Evolutionary conservation across 176 grass and related monocot species (phyloP), one percentile per base, ranked within the genome.

Genomic region (Panicum miliaceum): DNA sequence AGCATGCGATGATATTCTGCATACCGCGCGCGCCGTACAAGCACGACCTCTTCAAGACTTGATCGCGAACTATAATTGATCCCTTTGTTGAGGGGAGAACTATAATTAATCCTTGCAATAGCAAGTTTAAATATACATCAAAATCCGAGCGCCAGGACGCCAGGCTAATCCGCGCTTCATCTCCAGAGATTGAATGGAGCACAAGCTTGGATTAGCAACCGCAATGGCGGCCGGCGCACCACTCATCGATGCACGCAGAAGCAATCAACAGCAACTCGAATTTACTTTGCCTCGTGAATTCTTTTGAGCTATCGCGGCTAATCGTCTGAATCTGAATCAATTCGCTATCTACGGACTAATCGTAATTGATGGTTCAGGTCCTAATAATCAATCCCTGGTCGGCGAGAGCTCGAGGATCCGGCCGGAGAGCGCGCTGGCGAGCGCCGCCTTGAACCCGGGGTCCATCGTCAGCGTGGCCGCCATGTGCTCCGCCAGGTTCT

Each of bases 401-500:
- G 94, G 91, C 19, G 91, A 86, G 22, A 91, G 65, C 41, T 92
- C 81, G 26, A 91, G 41, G 46, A 92, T 92, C 40, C 86, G 52
- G 6, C 93, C 89, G 19, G 96, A 98, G 54, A 98, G 90, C 20
- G 91, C 96, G 7, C 76, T 82, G 36, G 92, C 91, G 6, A 98
- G 83, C 14, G 89, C 93, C 3, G 88, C 86, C 72, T 95, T 92
- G 77, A 98, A 96, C 52, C 87, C 84, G 6, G 96, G 96, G 42
- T 96, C 87, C 66, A 71, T 87, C 18, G 93, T 94, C 45, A 98
- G 82, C 23, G 93, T 87, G 38, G 81, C 71, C 12, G 93, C 93
- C 96, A 98, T 92, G 66, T 98, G 89, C 80, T 94, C 91, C 5
- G 89, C 89, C 73, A 98, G 77, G 65, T 83, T 92, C 47, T 68